Conservation (phyloP, 306 rosid genomes). For the Glycine latifolia region DNA sequence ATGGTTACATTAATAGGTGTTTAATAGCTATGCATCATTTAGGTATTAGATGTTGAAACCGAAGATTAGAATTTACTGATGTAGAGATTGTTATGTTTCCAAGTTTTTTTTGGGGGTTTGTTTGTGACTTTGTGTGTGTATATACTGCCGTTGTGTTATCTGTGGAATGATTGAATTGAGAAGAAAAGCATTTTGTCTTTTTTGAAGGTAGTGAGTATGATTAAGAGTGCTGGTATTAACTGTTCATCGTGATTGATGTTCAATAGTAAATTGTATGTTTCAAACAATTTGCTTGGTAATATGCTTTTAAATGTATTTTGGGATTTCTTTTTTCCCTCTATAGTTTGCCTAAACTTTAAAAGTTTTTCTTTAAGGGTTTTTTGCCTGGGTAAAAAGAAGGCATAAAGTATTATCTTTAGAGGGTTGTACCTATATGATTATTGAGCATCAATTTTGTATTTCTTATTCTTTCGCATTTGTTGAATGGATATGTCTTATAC, state of each 20-base stretch:
- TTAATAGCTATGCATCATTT: background rate
- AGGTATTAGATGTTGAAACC: background rate
- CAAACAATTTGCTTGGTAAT: slow-evolving; percentile 23
- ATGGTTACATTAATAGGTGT: background rate
- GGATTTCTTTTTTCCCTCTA: background rate
- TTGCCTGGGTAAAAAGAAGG: no score
- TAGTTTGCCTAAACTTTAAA: slow-evolving; percentile 22
- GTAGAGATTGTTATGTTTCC: background rate
- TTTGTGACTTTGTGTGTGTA: no score
- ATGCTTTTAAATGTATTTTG: slow-evolving; percentile 15
- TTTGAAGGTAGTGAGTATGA: no score
- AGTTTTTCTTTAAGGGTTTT: background rate
- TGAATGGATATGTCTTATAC: slow-evolving; percentile 14
- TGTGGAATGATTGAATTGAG: background rate
- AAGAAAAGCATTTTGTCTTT: no score
- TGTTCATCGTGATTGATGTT: no score
- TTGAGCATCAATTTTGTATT: no score
- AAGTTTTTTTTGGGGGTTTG: no score
- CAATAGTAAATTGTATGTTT: slow-evolving; percentile 5
- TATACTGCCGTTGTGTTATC: background rate
- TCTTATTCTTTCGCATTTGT: no score
- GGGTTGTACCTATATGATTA: no score
- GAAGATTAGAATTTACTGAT: background rate
- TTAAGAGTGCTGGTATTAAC: no score
- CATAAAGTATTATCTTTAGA: no score